These are phyloP conservation scores for Populus euphratica DNA, from an alignment of 345 rosid species.

Conservation along the genomic window DNA sequence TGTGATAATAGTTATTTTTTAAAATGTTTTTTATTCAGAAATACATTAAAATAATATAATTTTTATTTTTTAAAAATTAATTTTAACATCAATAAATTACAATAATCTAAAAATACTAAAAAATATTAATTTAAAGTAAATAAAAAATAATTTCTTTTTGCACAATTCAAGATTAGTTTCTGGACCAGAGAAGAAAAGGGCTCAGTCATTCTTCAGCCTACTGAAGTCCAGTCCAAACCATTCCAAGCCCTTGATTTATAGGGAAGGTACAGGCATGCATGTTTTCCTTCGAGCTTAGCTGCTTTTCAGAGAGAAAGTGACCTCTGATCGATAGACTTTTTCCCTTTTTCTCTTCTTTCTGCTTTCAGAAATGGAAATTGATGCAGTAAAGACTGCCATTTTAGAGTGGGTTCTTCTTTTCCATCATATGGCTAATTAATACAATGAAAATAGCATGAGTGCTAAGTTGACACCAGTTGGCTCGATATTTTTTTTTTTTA, in stretches of 20 bases:
- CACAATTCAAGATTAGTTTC: neutral
- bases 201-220: neutral
- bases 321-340: neutral
- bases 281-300: neutral
- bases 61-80: no score
- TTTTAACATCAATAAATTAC: fast-evolving
- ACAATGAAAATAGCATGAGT: neutral
- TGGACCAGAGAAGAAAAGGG: neutral
- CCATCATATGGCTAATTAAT: neutral
- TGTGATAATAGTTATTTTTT: fast-evolving
- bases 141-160: no score
- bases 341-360: neutral
- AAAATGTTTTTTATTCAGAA: fast-evolving
- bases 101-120: no score
- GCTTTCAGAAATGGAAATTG: neutral
- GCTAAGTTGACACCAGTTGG: neutral
- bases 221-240: neutral
- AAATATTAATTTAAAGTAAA: no score
- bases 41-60: no score
- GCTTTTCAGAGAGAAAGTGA: neutral
- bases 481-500: no score
- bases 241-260: neutral
- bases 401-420: neutral
- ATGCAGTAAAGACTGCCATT: neutral
- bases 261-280: neutral